These are phyloP conservation scores for Mucor irregularis DNA, from an alignment of 371 early-diverging fungal species.

Conservation along the genomic window DNA sequence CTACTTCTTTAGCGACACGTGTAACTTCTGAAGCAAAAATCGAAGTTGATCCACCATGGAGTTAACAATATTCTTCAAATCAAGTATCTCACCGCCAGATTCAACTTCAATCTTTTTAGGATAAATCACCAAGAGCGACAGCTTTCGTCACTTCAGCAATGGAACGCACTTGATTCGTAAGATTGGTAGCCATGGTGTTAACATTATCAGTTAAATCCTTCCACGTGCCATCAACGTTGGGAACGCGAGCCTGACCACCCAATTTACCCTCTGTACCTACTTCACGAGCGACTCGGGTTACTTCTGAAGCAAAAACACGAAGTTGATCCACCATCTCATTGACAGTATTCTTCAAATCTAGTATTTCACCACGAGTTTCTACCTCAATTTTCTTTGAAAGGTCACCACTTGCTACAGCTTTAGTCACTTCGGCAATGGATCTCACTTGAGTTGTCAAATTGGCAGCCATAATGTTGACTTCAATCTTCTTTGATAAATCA, in stretches of 20 bases:
- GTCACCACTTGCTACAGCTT: slow-evolving; percentile 60
- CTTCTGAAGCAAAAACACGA: slow-evolving; percentile 41
- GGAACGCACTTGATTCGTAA: slow-evolving; percentile 55
- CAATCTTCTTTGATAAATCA: slow-evolving; percentile 56
- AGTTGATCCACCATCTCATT: slow-evolving; percentile 55
- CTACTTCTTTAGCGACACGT: slow-evolving; percentile 44
- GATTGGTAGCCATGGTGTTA: slow-evolving; percentile 53
- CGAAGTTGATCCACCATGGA: slow-evolving; percentile 47
- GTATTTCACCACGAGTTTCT: slow-evolving; percentile 37
- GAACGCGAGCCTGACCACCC: slow-evolving; percentile 48
- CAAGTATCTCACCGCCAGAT: slow-evolving; percentile 35
- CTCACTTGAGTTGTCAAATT: slow-evolving; percentile 61
- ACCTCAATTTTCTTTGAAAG: slow-evolving; percentile 42
- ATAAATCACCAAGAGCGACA: slow-evolving; percentile 63
- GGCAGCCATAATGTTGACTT: slow-evolving; percentile 61
- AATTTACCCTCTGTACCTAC: slow-evolving; percentile 59
- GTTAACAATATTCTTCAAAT: slow-evolving; percentile 38
- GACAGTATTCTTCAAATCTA: slow-evolving; percentile 31
- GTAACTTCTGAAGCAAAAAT: slow-evolving; percentile 42
- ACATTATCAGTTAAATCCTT: slow-evolving; percentile 56
- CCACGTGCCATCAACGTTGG: slow-evolving; percentile 55
- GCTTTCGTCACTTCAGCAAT: slow-evolving; percentile 53
- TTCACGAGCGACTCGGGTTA: slow-evolving; percentile 38
- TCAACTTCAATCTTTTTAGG: slow-evolving; percentile 35
- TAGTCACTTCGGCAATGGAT: slow-evolving; percentile 58